A percentile compares a stretch with the other conserved stretches of the same genome.
phyloP scores from a whole-genome alignment of 768 basidiomycete species.

The Sporobolomyces pararoseus region DNA sequence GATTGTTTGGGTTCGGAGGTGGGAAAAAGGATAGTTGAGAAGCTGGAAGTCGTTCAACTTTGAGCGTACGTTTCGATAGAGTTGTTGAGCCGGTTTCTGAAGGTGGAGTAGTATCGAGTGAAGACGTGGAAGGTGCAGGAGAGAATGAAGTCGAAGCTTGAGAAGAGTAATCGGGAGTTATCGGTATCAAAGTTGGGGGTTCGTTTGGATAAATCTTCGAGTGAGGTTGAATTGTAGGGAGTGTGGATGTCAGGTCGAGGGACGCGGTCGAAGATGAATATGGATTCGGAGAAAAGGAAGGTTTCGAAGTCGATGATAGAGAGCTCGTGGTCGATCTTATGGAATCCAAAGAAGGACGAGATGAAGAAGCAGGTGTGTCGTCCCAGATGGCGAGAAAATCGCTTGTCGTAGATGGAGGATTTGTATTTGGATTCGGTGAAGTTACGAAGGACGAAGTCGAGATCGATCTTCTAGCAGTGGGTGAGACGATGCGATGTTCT shows the following conservation, averaged over 20 bases:
- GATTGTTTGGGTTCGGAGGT: conserved; percentile 1
- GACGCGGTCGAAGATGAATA: conserved; percentile 8
- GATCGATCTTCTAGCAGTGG: conserved; percentile 6
- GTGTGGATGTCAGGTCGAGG: neutral
- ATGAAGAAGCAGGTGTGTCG: neutral
- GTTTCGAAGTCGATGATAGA: neutral
- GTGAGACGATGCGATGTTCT: conserved; percentile 10
- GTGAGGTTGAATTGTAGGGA: neutral
- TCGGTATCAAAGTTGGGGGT: neutral
- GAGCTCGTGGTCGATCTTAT: neutral
- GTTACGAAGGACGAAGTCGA: neutral
- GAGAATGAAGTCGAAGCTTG: neutral
- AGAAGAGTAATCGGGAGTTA: neutral
- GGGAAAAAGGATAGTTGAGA: conserved; percentile 36
- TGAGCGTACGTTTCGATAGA: conserved; percentile 23
- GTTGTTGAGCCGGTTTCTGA: neutral
- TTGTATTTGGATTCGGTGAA: neutral
- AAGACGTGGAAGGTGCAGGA: neutral
- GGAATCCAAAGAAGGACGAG: conserved; percentile 9
- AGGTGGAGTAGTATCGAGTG: conserved; percentile 1
- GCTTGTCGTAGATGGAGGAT: neutral
- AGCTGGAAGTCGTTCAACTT: conserved; percentile 21
- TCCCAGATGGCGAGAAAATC: conserved; percentile 22
- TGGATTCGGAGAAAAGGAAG: neutral
- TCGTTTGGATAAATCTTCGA: neutral